A percentile compares a stretch with the other conserved stretches of the same genome.
Conservation (phyloP, 169 alveolate genomes). For the Hepatocystis sp. region DNA sequence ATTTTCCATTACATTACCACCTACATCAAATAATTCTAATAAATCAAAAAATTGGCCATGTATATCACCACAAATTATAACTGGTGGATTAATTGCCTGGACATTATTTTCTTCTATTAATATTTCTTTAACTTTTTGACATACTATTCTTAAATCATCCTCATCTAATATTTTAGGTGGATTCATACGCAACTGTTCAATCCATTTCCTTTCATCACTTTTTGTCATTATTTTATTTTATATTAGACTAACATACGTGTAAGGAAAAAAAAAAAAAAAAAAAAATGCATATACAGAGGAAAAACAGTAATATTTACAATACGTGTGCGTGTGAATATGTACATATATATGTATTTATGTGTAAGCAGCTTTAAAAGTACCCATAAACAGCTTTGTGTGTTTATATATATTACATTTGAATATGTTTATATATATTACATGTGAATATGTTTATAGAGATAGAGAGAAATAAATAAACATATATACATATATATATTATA, state of each 20-base stretch:
- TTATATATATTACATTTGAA: no score
- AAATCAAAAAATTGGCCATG: constrained; percentile 98
- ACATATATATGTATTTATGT: no score
- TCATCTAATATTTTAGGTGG: constrained; percentile 94
- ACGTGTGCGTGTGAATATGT: no score
- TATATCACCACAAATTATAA: constrained; percentile 98
- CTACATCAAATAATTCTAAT: constrained; percentile 94
- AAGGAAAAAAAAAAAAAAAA: constrained; percentile 1
- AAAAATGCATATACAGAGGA: no score
- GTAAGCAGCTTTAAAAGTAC: no score
- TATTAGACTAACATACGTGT: constrained; percentile 1
- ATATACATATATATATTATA: no score
- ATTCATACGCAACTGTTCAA: constrained; percentile 93
- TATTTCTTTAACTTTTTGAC: constrained; percentile 97
- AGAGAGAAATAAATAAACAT: no score
- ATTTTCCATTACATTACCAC: constrained; percentile 89
- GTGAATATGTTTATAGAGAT: no score
- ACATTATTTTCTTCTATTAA: constrained; percentile 97
- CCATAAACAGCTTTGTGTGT: no score
- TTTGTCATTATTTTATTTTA: constrained; percentile 39
- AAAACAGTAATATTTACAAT: no score
- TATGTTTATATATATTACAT: no score
- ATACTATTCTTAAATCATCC: constrained; percentile 95
- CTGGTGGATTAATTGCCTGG: constrained; percentile 97
- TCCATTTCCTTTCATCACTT: constrained; percentile 92